Conservation (phyloP, 2,329 filamentous ascomycete species). For the Arthrobotrys conoides region DNA sequence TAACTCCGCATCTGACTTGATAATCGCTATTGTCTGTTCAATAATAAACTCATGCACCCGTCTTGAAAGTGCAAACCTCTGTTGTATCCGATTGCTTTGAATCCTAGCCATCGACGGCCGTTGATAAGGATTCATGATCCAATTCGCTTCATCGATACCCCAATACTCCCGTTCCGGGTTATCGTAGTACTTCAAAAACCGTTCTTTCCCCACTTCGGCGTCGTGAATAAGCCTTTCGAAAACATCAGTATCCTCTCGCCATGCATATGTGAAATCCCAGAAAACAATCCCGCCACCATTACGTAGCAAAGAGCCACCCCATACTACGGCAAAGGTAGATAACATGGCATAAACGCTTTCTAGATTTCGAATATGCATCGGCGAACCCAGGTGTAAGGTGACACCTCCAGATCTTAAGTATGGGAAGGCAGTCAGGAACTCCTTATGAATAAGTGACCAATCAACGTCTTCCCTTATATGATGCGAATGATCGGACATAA, state of each 20-base stretch:
- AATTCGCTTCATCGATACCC: conserved; percentile 55
- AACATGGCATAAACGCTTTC: conserved; percentile 48
- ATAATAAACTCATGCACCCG: conserved; percentile 59
- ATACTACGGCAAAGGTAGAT: conserved; percentile 43
- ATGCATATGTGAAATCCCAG: conserved; percentile 59
- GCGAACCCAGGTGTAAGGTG: conserved; percentile 54
- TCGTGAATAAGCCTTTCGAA: conserved; percentile 54
- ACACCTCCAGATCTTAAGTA: conserved; percentile 51
- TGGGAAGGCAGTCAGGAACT: conserved; percentile 52
- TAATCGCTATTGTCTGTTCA: conserved; percentile 57
- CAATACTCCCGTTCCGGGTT: conserved; percentile 59
- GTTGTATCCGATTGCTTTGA: conserved; percentile 48
- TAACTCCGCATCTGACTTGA: conserved; percentile 54
- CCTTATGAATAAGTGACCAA: conserved; percentile 58
- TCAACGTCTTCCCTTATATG: conserved; percentile 44
- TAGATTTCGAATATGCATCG: conserved; percentile 51
- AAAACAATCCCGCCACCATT: conserved; percentile 58
- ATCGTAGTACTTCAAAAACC: conserved; percentile 59
- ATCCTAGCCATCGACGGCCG: conserved; percentile 48
- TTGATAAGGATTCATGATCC: conserved; percentile 60
- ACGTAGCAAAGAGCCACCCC: conserved; percentile 48
- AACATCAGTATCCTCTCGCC: conserved; percentile 55
- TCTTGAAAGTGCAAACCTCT: conserved; percentile 53
- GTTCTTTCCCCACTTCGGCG: conserved; percentile 48
- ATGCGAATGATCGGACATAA: conserved; percentile 52